phyloP scores from a whole-genome alignment of 345 rosid genomes.

The thale cress (Arabidopsis thaliana) region DNA sequence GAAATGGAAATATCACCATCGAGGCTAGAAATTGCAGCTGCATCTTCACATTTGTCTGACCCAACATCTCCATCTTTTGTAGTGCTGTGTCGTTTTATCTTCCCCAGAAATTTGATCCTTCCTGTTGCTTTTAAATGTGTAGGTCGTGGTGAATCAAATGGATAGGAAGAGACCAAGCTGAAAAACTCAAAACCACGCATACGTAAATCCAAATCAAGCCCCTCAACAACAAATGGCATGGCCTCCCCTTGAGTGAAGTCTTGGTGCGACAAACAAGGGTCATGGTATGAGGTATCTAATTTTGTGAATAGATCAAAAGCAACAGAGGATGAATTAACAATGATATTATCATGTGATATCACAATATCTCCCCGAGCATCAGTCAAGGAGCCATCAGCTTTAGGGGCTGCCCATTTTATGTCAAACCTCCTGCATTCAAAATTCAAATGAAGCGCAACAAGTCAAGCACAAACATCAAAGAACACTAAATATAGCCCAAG shows the following conservation, averaged over 20 bases:
- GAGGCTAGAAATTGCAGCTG: constrained; percentile 53
- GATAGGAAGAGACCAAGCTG: constrained; percentile 77
- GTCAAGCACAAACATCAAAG: constrained; percentile 30
- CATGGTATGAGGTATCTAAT: constrained; percentile 75
- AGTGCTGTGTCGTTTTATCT: constrained; percentile 54
- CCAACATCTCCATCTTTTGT: constrained; percentile 45
- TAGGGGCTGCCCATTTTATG: constrained; percentile 94
- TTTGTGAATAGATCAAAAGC: constrained; percentile 86
- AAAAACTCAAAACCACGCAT: constrained; percentile 98
- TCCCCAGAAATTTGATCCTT: constrained; percentile 85
- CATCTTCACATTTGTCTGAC: constrained; percentile 44
- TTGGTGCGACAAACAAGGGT: constrained; percentile 58
- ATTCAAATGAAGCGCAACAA: constrained; percentile 28
- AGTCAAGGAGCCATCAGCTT: constrained; percentile 93
- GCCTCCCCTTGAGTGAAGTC: constrained; percentile 47
- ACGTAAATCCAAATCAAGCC: constrained; percentile 91
- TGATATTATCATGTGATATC: constrained; percentile 86
- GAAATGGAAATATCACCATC: constrained; percentile 84
- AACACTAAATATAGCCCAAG: constrained; percentile 29
- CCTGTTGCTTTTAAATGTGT: constrained; percentile 95
- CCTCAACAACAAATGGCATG: constrained; percentile 80
- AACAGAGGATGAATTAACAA: constrained; percentile 77
- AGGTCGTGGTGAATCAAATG: constrained; percentile 96
- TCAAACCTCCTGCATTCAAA: constrained; percentile 84
- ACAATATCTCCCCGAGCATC: constrained; percentile 98